Base-by-base conservation (phyloP, 192 early-diverging fungal species). In the Chytriomyces confervae region DNA sequence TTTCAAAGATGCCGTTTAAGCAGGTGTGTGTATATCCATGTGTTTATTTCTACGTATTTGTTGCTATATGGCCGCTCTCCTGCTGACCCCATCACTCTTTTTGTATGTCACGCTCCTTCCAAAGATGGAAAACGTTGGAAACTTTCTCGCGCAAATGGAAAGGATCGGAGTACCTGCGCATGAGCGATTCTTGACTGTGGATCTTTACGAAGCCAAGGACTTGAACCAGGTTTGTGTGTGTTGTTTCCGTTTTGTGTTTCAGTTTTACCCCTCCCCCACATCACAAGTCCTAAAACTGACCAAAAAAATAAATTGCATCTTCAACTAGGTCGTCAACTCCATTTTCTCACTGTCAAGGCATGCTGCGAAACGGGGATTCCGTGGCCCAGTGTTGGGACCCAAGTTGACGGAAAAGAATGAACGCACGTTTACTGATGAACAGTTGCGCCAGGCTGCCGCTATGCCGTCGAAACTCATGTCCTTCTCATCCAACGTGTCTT, bases 141-240 rank as follows among this genome's bases (percentile, higher is more conserved):
- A 8, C 16, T 85, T 85, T 68, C 57, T 85, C 63, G 77, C 75
- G 3, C 44, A 74, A 7, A 50, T 81, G 44, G 60, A 49, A 11
- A 60, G 36, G 49, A 27, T 84, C 24, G 92, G 92, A 49, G 87
- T 90, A 57, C 91, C 90, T 11, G 80, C 87, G 49, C 88, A 88
- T 79, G 91, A 92, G 61, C 70, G 87, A 0, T 94, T 94, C 80
- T 90, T 91, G 77, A 94, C 92, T 3, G 87, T 94, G 36, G 92
- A 94, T 72, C 72, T 94, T 46, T 94, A 83, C 71, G 92, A 94
- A 67, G 85, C 82, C 66, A 94, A 94, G 85, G 92, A 92, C 81
- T 82, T 88, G 60, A 83, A 84, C 66, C 79, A 83, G 75, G 90
- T 91, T 4, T 6, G 65, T 79, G 51, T n/a, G 11, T 48, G 44